phyloP scores from a whole-genome alignment of 2,329 filamentous ascomycete species.

The Cryphonectria parasitica region DNA sequence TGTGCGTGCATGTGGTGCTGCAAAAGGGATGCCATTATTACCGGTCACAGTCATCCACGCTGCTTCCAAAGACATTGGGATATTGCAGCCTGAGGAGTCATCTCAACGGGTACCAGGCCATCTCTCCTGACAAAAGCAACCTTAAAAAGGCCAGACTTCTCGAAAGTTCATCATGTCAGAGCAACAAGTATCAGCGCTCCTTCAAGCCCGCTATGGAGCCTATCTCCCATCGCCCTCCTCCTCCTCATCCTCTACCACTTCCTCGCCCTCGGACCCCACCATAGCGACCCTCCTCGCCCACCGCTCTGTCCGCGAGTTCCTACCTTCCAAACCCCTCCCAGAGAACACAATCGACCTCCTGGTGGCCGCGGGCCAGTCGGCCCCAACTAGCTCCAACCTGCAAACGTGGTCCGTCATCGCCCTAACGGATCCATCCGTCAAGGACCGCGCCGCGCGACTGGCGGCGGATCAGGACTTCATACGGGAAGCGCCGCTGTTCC shows the following conservation, averaged over 20 bases:
- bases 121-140: too few relatives aligned
- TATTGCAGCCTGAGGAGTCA: too few relatives aligned
- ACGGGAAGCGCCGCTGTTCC: conserved; percentile 37
- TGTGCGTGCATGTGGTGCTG: too few relatives aligned
- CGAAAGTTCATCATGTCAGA: background rate
- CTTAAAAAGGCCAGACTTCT: too few relatives aligned
- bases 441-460: conserved; percentile 35
- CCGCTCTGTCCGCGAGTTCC: conserved; percentile 37
- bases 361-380: conserved; percentile 40
- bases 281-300: conserved; percentile 37
- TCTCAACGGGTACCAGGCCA: too few relatives aligned
- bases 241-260: too few relatives aligned
- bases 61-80: too few relatives aligned
- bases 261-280: background rate
- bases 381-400: conserved; percentile 41
- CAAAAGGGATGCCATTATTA: too few relatives aligned
- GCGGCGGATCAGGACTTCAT: conserved; percentile 40
- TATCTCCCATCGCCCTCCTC: background rate
- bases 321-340: conserved; percentile 31
- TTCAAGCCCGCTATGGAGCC: conserved; percentile 10
- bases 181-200: conserved; percentile 4
- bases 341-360: conserved; percentile 37
- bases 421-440: conserved; percentile 35
- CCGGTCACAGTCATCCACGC: too few relatives aligned
- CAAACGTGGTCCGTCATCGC: conserved; percentile 41